Percentiles rank a stretch among this genome's conserved stretches.
phyloP scores from a whole-genome alignment of 1,139 yeast species.

The Lodderomyces orthopsilosis region DNA sequence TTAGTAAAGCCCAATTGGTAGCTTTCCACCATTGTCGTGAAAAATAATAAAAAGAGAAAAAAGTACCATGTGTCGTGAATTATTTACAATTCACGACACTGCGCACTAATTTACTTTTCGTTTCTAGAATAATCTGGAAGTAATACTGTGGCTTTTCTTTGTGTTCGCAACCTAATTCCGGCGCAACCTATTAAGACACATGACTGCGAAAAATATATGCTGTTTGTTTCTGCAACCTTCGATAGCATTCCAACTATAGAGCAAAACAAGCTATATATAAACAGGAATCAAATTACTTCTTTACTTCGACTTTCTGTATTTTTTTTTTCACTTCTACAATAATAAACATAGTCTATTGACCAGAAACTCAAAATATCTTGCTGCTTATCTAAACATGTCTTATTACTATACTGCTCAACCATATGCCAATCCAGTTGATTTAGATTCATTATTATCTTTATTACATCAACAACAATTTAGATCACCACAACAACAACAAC shows the following conservation, averaged over 20 bases:
- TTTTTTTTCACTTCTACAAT: neutral
- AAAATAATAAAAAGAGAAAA: too few species aligned
- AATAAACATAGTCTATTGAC: too few species aligned
- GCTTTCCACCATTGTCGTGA: too few species aligned
- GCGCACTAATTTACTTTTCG: neutral
- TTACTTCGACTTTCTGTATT: too few species aligned
- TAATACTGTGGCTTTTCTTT: neutral
- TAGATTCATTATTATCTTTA: conserved; percentile 12
- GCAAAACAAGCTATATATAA: neutral
- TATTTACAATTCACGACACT: too few species aligned
- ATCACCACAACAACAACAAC: conserved; percentile 1
- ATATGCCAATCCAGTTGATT: conserved; percentile 6
- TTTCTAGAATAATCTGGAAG: neutral
- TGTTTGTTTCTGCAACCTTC: neutral
- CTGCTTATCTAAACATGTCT: neutral
- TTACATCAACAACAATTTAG: conserved; percentile 11
- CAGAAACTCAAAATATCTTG: too few species aligned
- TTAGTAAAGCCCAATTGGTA: too few species aligned
- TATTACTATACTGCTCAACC: conserved; percentile 3
- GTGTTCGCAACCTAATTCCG: too few species aligned
- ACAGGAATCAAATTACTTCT: too few species aligned
- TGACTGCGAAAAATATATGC: neutral
- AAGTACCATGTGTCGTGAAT: too few species aligned
- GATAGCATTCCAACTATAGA: neutral
- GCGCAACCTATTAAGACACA: too few species aligned